Conservation (phyloP, 2,329 filamentous ascomycete genomes). For the Fusarium lateritium region DNA sequence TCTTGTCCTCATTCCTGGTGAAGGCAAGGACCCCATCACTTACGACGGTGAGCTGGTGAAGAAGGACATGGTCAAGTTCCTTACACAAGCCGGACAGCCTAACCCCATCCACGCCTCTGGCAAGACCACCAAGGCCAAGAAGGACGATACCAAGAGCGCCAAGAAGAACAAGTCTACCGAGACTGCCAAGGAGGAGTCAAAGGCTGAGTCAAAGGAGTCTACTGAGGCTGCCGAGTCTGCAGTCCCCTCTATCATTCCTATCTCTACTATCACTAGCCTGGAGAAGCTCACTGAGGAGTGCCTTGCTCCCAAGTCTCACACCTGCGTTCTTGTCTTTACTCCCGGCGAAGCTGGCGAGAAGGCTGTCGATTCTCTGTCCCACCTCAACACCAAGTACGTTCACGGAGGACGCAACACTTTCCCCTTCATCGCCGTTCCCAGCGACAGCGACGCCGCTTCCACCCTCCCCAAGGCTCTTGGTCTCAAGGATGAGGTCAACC, state of each 20-base stretch:
- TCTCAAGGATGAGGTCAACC: constrained; percentile 73
- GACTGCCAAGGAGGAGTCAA: constrained; percentile 51
- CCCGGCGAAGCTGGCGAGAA: constrained; percentile 69
- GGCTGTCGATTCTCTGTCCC: constrained; percentile 75
- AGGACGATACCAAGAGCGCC: constrained; percentile 54
- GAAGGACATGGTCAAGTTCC: constrained; percentile 83
- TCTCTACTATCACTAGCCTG: constrained; percentile 75
- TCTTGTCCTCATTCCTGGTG: constrained; percentile 83
- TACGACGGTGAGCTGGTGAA: constrained; percentile 92
- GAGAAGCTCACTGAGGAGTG: constrained; percentile 79
- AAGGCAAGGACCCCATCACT: constrained; percentile 75
- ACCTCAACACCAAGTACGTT: constrained; percentile 82
- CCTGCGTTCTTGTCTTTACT: constrained; percentile 85
- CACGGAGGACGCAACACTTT: constrained; percentile 79
- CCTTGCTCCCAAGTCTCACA: constrained; percentile 81
- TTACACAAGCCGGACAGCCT: constrained; percentile 82
- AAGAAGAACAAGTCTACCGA: constrained; percentile 51
- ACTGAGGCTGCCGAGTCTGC: constrained; percentile 48
- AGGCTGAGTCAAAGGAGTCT: constrained; percentile 47
- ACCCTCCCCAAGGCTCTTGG: constrained; percentile 68
- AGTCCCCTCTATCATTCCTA: constrained; percentile 66
- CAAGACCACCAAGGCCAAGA: constrained; percentile 56
- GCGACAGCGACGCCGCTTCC: constrained; percentile 55
- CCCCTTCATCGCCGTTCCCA: constrained; percentile 84
- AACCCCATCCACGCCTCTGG: constrained; percentile 76